Evolutionary conservation across 2,329 filamentous ascomycete genomes (phyloP).

Genomic region (Microsporum ferrugineum): DNA sequence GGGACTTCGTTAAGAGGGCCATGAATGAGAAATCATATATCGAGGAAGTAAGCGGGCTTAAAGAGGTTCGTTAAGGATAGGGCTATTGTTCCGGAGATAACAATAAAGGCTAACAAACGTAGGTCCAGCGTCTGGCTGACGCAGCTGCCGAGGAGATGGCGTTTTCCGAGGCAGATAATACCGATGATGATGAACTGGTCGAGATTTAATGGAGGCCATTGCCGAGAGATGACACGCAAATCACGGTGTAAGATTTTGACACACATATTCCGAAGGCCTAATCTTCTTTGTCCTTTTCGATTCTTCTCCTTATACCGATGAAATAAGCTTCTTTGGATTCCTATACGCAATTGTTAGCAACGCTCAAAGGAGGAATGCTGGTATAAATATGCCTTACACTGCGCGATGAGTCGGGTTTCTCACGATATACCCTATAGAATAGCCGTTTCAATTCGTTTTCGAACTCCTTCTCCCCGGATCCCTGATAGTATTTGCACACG

Average conservation of each 20-base stretch:
- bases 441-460: constrained; percentile 63
- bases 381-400: constrained; percentile 47
- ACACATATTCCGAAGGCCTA: not conserved
- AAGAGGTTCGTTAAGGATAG: constrained; percentile 36
- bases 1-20: constrained; percentile 50
- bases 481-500: constrained; percentile 96
- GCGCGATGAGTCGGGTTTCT: constrained; percentile 86
- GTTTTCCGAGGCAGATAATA: not conserved
- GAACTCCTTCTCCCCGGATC: constrained; percentile 68
- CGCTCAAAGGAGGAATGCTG: not conserved
- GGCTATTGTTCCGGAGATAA: not conserved
- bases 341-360: constrained; percentile 34
- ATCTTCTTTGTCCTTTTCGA: not conserved
- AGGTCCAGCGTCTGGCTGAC: constrained; percentile 1
- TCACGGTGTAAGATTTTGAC: not conserved
- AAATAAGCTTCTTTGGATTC: constrained; percentile 81
- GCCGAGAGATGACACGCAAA: not conserved
- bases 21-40: constrained; percentile 52
- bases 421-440: constrained; percentile 68
- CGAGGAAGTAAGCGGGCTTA: constrained; percentile 51
- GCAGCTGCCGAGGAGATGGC: not conserved
- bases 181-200: not conserved
- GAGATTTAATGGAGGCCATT: not conserved
- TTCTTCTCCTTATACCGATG: constrained; percentile 61
- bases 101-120: not conserved